Evolutionary conservation across 257 asterid genomes (phyloP), one percentile per base, ranked within the genome.

Genomic region (Apocynum venetum): DNA sequence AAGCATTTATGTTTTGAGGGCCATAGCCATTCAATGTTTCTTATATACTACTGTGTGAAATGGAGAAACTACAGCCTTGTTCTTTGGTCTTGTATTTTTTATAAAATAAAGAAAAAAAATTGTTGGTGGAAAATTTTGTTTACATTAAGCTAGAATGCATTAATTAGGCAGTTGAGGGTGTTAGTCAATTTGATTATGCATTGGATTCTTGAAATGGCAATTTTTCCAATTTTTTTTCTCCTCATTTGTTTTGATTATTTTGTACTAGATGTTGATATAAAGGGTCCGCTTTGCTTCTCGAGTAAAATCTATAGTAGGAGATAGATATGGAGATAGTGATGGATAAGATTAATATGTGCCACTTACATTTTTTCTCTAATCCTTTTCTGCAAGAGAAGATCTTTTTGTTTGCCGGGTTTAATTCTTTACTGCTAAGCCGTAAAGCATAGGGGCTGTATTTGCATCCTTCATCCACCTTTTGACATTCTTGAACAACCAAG

Each of bases 1-100:
- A 72, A 59, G 81, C 90, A 80, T 91, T 89, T 82, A 87, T 86
- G 48, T 86, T 82, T 79, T 60, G 89, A 83, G 87, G 97, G 83
- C 91, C 93, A 85, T 72, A 83, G 86, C 82, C 82, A 86, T 86
- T 89, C 52, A 86, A 85, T 82, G 79, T 69, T 6, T 57, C 47
- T 76, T 57, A 66, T 66, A 74, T 35, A 11, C 57, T 63, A 19
- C 1, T 81, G 76, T 85, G 81, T 82, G 89, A 79, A 84, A 79
- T 59, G 66, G 59, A 78, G 81, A 63, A 71, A 74, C 36, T 49
- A 15, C 69, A 8, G 25, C 60, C 66, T 14, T 14, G 43, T 17
- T 47, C 44, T 69, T 69, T 74, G 69, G 31, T 19, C 25, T 66
- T 6, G 56, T 25, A 40, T 1, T 7, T 49, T 44, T 19, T 40